These are phyloP conservation scores for Botrytis squamosa DNA, from an alignment of 2,329 filamentous ascomycete species.

Conservation along the genomic window DNA sequence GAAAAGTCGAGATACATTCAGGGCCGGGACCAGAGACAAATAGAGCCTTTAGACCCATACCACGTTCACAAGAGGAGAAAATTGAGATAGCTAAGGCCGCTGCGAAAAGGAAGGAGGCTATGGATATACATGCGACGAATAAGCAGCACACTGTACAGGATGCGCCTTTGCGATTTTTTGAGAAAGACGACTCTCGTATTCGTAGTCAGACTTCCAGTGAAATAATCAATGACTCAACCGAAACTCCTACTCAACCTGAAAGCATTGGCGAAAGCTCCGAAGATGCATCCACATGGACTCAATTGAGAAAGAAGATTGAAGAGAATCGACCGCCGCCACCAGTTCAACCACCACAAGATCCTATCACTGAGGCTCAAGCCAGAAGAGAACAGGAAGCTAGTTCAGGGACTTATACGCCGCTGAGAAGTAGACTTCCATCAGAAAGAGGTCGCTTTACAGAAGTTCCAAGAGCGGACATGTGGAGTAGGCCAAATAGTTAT, in stretches of 20 bases:
- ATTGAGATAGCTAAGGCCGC: not conserved
- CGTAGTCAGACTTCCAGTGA: conserved; percentile 1
- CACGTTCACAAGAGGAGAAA: conserved; percentile 9
- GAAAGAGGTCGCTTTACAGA: not conserved
- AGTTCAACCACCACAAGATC: conserved; percentile 8
- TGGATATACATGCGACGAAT: conserved; percentile 5
- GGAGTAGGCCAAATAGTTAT: conserved; percentile 15
- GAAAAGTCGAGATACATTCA: conserved; percentile 24
- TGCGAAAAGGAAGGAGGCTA: not conserved
- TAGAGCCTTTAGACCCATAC: conserved; percentile 31
- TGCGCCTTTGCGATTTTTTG: not conserved
- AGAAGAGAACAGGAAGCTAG: conserved; percentile 34
- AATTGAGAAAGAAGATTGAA: conserved; percentile 26
- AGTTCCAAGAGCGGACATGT: conserved; percentile 10
- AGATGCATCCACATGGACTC: conserved; percentile 23
- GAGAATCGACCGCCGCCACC: conserved; percentile 1
- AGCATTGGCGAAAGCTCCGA: not conserved
- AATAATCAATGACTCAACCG: conserved; percentile 3
- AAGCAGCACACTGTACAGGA: not conserved
- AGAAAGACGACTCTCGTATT: not conserved
- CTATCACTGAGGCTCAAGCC: conserved; percentile 29
- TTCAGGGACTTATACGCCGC: conserved; percentile 31
- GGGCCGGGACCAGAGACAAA: conserved; percentile 34
- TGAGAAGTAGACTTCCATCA: conserved; percentile 21
- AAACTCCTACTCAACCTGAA: not conserved